phyloP scores from a whole-genome alignment of 495 filamentous ascomycete species.

The Aspergillus carlsbadensis region DNA sequence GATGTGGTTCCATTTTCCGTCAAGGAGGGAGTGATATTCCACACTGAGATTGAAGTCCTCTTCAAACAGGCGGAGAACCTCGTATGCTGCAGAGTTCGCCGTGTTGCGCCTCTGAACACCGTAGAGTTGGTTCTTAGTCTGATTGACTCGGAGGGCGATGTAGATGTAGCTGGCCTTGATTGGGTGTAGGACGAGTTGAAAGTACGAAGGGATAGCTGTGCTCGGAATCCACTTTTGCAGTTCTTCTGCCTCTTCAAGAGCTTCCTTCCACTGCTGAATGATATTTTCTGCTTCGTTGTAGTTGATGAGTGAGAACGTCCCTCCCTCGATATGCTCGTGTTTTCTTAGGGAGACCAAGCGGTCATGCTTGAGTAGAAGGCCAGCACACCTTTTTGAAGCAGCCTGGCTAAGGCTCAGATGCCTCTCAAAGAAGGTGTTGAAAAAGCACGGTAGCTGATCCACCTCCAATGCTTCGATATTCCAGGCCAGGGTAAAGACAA shows the following conservation, averaged over 20 bases:
- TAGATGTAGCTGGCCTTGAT: slow-evolving; percentile 60
- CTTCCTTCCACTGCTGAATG: slow-evolving; percentile 60
- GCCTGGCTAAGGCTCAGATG: no score
- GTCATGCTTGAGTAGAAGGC: no score
- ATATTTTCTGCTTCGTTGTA: slow-evolving; percentile 70
- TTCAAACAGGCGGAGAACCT: slow-evolving; percentile 58
- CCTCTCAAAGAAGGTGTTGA: no score
- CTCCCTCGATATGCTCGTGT: slow-evolving; percentile 65
- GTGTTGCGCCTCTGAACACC: slow-evolving; percentile 63
- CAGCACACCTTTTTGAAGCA: no score
- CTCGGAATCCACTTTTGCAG: slow-evolving; percentile 56
- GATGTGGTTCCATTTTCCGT: slow-evolving; percentile 74
- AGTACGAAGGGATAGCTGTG: slow-evolving; percentile 56
- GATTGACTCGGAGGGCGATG: slow-evolving; percentile 59
- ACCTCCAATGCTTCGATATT: no score
- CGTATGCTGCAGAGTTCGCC: slow-evolving; percentile 60
- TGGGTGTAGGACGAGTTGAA: slow-evolving; percentile 70
- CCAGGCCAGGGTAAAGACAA: no score
- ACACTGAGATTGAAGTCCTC: slow-evolving; percentile 61
- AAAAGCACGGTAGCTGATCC: no score
- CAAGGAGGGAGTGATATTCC: slow-evolving; percentile 60
- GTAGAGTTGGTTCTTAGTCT: slow-evolving; percentile 62
- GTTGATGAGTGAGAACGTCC: slow-evolving; percentile 64
- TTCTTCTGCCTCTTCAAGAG: slow-evolving; percentile 51
- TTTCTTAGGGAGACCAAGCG: slow-evolving; percentile 38